phyloP scores from a whole-genome alignment of 164 flowering plant species.

The Sextonia rubra region DNA sequence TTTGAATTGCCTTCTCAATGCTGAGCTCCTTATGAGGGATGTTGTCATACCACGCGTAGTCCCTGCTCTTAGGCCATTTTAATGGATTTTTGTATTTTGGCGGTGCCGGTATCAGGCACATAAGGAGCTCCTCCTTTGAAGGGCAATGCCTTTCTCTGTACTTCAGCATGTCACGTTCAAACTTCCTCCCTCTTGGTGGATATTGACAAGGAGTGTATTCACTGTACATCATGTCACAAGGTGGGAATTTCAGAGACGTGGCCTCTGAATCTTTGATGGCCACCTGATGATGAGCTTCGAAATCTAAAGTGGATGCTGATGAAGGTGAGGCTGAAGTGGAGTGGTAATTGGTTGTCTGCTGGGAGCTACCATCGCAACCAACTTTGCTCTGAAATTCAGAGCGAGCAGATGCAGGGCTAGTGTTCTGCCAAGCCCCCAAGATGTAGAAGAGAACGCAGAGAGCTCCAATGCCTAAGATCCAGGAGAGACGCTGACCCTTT shows the following conservation, averaged over 20 bases:
- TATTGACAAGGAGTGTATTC: conserved; percentile 94
- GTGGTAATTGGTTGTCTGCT: neutral
- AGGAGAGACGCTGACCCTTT: conserved; percentile 58
- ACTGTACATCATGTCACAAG: conserved; percentile 63
- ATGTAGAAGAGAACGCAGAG: conserved; percentile 77
- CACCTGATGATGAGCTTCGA: conserved; percentile 64
- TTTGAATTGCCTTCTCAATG: conserved; percentile 93
- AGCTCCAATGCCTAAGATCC: conserved; percentile 63
- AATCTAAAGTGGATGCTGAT: conserved; percentile 42
- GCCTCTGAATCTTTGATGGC: conserved; percentile 32
- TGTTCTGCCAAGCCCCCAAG: conserved; percentile 74
- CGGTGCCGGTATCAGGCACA: conserved; percentile 85
- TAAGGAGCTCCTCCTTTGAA: conserved; percentile 50
- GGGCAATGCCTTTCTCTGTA: conserved; percentile 96
- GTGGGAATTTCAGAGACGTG: conserved; percentile 22
- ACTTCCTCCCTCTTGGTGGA: conserved; percentile 55
- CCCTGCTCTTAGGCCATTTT: conserved; percentile 97
- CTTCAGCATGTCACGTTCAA: conserved; percentile 59
- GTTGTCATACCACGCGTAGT: conserved; percentile 89
- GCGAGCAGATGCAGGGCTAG: conserved; percentile 23
- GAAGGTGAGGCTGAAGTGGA: conserved; percentile 14
- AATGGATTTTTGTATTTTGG: conserved; percentile 89
- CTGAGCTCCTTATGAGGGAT: conserved; percentile 95
- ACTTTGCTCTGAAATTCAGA: conserved; percentile 32
- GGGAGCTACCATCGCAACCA: conserved; percentile 25